Conservation (phyloP, 1,284 basidiomycete species). For the Cystobasidium slooffiae region DNA sequence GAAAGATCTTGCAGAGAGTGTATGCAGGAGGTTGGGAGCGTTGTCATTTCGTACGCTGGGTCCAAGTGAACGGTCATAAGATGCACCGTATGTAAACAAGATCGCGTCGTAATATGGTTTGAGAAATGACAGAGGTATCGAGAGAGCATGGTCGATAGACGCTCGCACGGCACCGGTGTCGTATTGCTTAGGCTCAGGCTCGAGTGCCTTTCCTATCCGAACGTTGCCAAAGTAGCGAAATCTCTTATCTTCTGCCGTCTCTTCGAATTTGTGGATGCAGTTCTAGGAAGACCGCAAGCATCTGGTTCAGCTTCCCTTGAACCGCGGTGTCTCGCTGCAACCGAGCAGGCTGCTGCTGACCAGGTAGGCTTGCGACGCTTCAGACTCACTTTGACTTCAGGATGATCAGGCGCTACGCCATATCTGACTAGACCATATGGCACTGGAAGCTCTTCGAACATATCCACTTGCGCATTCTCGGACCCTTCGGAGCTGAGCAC, state of each 20-base stretch:
- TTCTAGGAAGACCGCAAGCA: conserved; percentile 66
- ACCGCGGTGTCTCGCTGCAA: neutral
- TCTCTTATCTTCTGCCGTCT: conserved; percentile 71
- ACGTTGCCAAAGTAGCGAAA: conserved; percentile 93
- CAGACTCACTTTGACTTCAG: conserved; percentile 85
- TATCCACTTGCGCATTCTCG: conserved; percentile 69
- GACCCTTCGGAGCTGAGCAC: conserved; percentile 66
- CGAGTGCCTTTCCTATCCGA: conserved; percentile 64
- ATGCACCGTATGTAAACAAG: conserved; percentile 78
- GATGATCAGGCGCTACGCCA: conserved; percentile 97
- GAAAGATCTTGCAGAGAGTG: conserved; percentile 78
- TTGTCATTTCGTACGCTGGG: conserved; percentile 54
- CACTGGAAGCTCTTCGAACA: conserved; percentile 91
- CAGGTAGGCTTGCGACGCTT: neutral
- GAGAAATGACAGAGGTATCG: conserved; percentile 66
- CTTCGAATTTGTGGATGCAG: conserved; percentile 93
- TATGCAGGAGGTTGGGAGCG: conserved; percentile 59
- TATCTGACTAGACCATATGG: conserved; percentile 95
- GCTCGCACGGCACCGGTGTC: conserved; percentile 35
- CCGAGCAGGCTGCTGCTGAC: neutral
- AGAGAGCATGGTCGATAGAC: conserved; percentile 62
- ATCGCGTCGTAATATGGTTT: conserved; percentile 76
- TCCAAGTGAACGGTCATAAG: conserved; percentile 60
- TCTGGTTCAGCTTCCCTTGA: conserved; percentile 1
- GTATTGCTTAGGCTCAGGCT: conserved; percentile 26